These are phyloP conservation scores for Neopestalotiopsis sp. DNA, from an alignment of 2,329 filamentous ascomycete species.

Conservation along the genomic window DNA sequence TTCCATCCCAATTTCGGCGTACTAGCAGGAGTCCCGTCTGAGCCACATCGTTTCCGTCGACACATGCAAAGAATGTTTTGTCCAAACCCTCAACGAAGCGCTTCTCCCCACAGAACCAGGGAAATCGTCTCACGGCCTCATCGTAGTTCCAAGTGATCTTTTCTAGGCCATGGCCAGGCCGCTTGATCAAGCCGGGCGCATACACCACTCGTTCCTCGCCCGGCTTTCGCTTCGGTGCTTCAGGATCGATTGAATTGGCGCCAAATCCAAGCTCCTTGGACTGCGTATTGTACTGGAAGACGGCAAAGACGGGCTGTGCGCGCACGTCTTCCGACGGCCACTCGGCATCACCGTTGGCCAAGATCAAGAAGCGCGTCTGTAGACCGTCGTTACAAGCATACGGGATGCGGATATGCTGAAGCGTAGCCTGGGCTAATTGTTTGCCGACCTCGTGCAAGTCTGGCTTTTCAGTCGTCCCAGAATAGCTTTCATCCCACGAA, in stretches of 20 bases:
- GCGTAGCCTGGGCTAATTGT: not conserved
- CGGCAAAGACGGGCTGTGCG: not conserved
- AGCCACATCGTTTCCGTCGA: conserved; percentile 16
- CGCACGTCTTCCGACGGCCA: not conserved
- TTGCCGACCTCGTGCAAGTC: not conserved
- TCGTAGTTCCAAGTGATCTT: conserved; percentile 21
- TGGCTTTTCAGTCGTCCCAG: not conserved
- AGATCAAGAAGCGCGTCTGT: not conserved
- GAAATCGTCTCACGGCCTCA: conserved; percentile 24
- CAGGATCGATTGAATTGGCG: conserved; percentile 18
- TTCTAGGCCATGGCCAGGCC: conserved; percentile 12
- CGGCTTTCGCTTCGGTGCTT: conserved; percentile 20
- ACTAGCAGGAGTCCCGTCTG: not conserved
- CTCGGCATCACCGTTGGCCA: not conserved
- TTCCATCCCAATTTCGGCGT: not conserved
- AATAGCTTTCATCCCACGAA: not conserved
- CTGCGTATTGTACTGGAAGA: not conserved
- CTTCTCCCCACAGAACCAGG: conserved; percentile 24
- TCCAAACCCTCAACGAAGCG: conserved; percentile 24
- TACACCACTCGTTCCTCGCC: conserved; percentile 23
- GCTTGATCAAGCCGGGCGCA: not conserved
- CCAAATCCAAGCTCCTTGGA: conserved; percentile 22
- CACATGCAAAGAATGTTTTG: conserved; percentile 21
- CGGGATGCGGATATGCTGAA: not conserved
- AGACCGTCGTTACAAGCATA: not conserved